These are phyloP conservation scores for Emergomyces pasteurianus DNA, from an alignment of 2,329 filamentous ascomycete genomes.

Conservation along the genomic window DNA sequence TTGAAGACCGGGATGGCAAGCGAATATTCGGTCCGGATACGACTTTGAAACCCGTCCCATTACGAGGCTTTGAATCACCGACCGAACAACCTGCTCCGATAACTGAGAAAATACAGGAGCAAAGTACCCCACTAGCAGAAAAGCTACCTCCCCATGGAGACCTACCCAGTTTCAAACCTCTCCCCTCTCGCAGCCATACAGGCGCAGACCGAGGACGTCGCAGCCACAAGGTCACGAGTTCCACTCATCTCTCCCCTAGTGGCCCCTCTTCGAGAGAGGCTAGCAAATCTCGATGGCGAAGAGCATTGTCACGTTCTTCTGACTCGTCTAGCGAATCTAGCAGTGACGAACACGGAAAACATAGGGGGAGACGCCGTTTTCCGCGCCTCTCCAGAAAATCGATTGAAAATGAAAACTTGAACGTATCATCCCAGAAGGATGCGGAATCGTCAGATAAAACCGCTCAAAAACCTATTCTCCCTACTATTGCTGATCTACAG, in stretches of 20 bases:
- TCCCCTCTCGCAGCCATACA: constrained; percentile 16
- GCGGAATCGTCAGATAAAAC: neutral
- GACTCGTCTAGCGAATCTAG: constrained; percentile 47
- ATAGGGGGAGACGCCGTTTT: constrained; percentile 5
- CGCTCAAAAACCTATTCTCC: neutral
- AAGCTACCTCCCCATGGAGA: constrained; percentile 13
- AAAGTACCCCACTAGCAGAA: neutral
- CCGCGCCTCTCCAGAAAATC: constrained; percentile 4
- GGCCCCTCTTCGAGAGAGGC: constrained; percentile 38
- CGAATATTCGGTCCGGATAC: constrained; percentile 45
- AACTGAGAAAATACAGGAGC: neutral
- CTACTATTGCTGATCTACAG: neutral
- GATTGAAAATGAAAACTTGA: neutral
- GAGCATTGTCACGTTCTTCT: constrained; percentile 41
- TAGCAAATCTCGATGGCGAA: constrained; percentile 42
- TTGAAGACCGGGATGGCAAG: constrained; percentile 67
- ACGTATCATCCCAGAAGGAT: neutral
- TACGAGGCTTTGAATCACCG: neutral
- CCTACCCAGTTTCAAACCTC: constrained; percentile 31
- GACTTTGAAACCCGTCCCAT: constrained; percentile 11
- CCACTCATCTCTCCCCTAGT: constrained; percentile 45
- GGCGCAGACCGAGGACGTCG: constrained; percentile 42
- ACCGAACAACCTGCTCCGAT: neutral
- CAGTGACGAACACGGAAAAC: constrained; percentile 21
- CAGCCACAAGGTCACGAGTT: constrained; percentile 47